phyloP scores from a whole-genome alignment of 805 yeast genomes.

The Metschnikowia gelsemii region DNA sequence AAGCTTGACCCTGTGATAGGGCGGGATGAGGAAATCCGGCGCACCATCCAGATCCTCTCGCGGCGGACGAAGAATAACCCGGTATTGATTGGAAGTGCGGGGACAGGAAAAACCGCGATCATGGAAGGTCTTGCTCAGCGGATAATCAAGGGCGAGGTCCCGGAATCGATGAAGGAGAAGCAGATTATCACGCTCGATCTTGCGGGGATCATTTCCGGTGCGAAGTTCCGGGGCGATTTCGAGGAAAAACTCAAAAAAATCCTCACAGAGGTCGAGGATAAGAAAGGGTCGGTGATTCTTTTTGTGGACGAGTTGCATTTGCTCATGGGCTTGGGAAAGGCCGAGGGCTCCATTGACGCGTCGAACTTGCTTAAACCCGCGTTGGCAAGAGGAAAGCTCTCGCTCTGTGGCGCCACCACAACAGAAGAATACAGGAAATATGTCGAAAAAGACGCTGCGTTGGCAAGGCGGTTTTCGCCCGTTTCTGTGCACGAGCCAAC shows the following conservation, averaged over 20 bases:
- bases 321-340: slow-evolving; percentile 85
- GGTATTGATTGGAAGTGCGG: slow-evolving; percentile 92
- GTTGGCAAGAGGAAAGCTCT: slow-evolving; percentile 85
- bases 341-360: slow-evolving; percentile 95
- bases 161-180: slow-evolving; percentile 88
- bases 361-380: slow-evolving; percentile 91
- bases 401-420: slow-evolving; percentile 96
- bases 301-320: slow-evolving; percentile 92
- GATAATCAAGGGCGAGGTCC: slow-evolving; percentile 87
- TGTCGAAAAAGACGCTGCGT: slow-evolving; percentile 94
- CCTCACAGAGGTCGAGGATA: slow-evolving; percentile 78
- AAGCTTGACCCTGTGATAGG: slow-evolving; percentile 97
- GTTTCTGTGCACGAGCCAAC: slow-evolving; percentile 84
- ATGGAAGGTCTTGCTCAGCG: slow-evolving; percentile 97
- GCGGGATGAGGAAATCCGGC: slow-evolving; percentile 88
- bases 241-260: slow-evolving; percentile 85
- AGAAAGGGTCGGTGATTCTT: slow-evolving; percentile 70
- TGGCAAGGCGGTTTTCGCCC: slow-evolving; percentile 91
- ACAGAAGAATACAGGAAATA: slow-evolving; percentile 88
- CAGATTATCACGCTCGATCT: slow-evolving; percentile 80
- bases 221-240: slow-evolving; percentile 94
- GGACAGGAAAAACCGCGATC: slow-evolving; percentile 96
- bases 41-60: slow-evolving; percentile 90
- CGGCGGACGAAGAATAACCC: slow-evolving; percentile 95
- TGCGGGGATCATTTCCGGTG: slow-evolving; percentile 89